phyloP scores from a whole-genome alignment of 2,329 filamentous ascomycete species.

The Aaosphaeria arxii region DNA sequence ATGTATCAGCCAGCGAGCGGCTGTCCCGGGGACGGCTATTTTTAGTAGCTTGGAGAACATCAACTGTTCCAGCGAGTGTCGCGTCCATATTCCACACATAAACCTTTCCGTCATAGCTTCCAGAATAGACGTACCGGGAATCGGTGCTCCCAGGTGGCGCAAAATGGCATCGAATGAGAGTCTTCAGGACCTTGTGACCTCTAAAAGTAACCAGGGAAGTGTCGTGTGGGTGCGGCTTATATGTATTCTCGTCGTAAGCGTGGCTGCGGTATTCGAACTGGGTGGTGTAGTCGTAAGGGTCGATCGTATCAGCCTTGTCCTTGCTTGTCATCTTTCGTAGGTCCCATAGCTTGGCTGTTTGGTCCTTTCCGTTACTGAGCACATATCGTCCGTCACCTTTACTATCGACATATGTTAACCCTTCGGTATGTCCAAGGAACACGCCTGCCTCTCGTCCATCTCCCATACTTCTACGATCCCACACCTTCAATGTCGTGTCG shows the following conservation, averaged over 20 bases:
- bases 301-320: constrained; percentile 56
- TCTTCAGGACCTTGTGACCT: constrained; percentile 84
- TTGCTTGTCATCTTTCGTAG: constrained; percentile 82
- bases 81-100: constrained; percentile 94
- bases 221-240: constrained; percentile 75
- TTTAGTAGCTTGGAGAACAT: constrained; percentile 70
- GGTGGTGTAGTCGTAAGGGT: constrained; percentile 56
- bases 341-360: constrained; percentile 97
- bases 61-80: constrained; percentile 72
- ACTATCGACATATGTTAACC: constrained; percentile 67
- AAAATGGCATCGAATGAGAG: constrained; percentile 93
- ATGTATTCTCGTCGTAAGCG: constrained; percentile 62
- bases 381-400: constrained; percentile 90
- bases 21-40: constrained; percentile 56
- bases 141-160: constrained; percentile 83
- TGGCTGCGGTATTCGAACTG: constrained; percentile 74
- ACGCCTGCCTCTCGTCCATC: constrained; percentile 62
- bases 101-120: constrained; percentile 84
- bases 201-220: constrained; percentile 92
- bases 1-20: constrained; percentile 54
- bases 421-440: constrained; percentile 64
- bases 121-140: constrained; percentile 88
- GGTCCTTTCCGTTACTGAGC: constrained; percentile 91
- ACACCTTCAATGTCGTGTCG: constrained; percentile 90
- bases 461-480: constrained; percentile 76